phyloP scores from a whole-genome alignment of 306 rosid genomes.

The Macrotyloma uniflorum region DNA sequence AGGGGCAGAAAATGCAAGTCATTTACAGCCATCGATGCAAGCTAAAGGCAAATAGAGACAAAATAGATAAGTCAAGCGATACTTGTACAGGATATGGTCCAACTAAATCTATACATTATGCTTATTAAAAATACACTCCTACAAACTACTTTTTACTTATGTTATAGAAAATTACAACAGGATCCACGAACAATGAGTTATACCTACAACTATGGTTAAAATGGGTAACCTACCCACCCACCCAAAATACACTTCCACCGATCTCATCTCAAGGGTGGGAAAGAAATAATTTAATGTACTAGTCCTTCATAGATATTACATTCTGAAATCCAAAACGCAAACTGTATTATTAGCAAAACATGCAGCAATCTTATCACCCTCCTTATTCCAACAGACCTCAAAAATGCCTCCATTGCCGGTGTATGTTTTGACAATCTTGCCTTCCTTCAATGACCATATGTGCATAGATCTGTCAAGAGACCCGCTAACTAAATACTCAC shows the following conservation, averaged over 20 bases:
- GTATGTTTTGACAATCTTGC: constrained; percentile 79
- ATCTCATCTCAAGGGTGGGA: constrained; percentile 33
- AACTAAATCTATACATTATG: constrained; percentile 33
- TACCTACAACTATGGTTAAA: constrained; percentile 36
- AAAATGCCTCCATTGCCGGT: constrained; percentile 77
- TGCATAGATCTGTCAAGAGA: constrained; percentile 84
- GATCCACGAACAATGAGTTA: constrained; percentile 35
- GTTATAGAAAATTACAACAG: constrained; percentile 19
- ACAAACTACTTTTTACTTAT: constrained; percentile 27
- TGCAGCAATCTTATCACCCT: constrained; percentile 86
- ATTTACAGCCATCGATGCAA: not conserved
- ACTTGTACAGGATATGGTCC: not conserved
- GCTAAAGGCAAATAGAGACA: not conserved
- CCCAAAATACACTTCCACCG: constrained; percentile 40
- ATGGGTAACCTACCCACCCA: constrained; percentile 40
- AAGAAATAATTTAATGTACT: constrained; percentile 40
- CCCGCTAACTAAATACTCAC: constrained; percentile 86
- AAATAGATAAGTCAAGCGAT: not conserved
- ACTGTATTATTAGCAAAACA: constrained; percentile 82
- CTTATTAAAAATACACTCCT: constrained; percentile 27
- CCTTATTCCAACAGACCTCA: constrained; percentile 94
- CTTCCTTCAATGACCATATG: constrained; percentile 84
- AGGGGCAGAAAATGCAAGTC: not conserved
- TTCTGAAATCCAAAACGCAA: constrained; percentile 60
- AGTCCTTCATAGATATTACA: constrained; percentile 38